A percentile compares a stretch with the other conserved stretches of the same genome.
These are phyloP conservation scores for Coniochaeta ligniaria DNA, from an alignment of 2,329 filamentous ascomycete genomes.

Conservation along the genomic window DNA sequence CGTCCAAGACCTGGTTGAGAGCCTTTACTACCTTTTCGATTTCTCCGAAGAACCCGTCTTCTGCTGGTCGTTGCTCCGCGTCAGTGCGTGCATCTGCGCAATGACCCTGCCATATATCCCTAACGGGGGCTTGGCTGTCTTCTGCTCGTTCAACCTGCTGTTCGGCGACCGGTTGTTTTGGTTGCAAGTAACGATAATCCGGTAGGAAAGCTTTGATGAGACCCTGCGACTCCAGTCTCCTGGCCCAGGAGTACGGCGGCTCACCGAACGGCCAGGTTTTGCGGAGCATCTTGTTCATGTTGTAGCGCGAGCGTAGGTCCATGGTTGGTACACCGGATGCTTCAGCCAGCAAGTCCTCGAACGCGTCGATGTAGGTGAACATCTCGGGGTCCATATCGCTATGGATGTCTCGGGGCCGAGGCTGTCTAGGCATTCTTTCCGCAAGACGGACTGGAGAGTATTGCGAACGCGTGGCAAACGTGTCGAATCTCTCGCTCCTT, in stretches of 20 bases:
- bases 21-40: constrained; percentile 3
- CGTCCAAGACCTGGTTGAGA: background rate
- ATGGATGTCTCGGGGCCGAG: constrained; percentile 36
- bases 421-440: constrained; percentile 22
- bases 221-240: constrained; percentile 5
- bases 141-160: background rate
- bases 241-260: constrained; percentile 5
- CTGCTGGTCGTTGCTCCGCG: background rate
- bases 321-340: constrained; percentile 33
- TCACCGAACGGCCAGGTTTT: constrained; percentile 5
- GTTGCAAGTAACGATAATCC: background rate
- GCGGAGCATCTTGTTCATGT: constrained; percentile 1
- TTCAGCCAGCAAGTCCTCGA: constrained; percentile 48
- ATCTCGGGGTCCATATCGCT: constrained; percentile 24
- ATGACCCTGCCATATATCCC: background rate
- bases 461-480: constrained; percentile 28
- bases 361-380: constrained; percentile 50
- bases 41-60: constrained; percentile 1
- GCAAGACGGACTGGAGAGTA: constrained; percentile 39
- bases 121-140: background rate
- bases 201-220: constrained; percentile 3
- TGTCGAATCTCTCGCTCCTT: constrained; percentile 1
- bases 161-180: background rate
- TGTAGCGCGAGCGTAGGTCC: constrained; percentile 21
- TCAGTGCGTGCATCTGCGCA: background rate